A percentile compares a stretch with the other conserved stretches of the same genome.
These are phyloP conservation scores for Salix brachista DNA, from an alignment of 345 rosid species.

Conservation along the genomic window DNA sequence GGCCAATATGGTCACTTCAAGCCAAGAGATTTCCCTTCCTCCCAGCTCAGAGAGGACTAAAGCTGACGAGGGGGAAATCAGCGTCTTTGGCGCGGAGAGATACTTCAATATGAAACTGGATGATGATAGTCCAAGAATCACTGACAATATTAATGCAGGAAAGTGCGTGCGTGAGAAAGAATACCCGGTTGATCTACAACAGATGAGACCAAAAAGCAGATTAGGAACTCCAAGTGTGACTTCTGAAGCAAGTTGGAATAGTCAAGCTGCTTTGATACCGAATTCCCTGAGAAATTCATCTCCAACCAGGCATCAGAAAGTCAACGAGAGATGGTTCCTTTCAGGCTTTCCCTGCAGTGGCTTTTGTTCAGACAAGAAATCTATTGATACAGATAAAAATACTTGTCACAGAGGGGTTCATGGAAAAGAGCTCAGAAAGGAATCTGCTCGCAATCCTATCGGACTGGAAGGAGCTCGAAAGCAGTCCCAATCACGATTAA, in stretches of 20 bases:
- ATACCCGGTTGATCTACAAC: conserved; percentile 23
- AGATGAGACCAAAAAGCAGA: conserved; percentile 23
- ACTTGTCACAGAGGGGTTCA: conserved; percentile 9
- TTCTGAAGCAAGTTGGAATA: conserved; percentile 49
- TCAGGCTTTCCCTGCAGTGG: conserved; percentile 43
- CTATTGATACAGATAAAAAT: conserved; percentile 25
- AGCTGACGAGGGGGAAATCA: conserved; percentile 35
- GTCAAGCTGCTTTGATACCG: conserved; percentile 36
- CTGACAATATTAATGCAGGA: conserved; percentile 5
- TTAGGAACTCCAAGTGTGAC: conserved; percentile 41
- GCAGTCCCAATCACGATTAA: conserved; percentile 17
- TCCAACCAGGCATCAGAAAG: conserved; percentile 26
- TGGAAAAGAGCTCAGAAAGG: conserved; percentile 18
- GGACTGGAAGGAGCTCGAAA: conserved; percentile 19
- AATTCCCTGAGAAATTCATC: conserved; percentile 16
- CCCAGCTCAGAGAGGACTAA: conserved; percentile 22
- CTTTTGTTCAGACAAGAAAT: conserved; percentile 45
- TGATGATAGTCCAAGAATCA: conserved; percentile 19
- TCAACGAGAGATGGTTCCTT: conserved; percentile 35
- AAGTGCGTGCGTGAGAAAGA: conserved; percentile 10
- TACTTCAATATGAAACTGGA: conserved; percentile 49
- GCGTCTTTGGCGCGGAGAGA: conserved; percentile 52
- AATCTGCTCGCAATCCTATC: conserved; percentile 13
- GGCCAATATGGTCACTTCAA: conserved; percentile 5
- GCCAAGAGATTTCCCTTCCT: conserved; percentile 21